Conservation (phyloP, 1,284 basidiomycete species). For the Heterobasidion occidentale region DNA sequence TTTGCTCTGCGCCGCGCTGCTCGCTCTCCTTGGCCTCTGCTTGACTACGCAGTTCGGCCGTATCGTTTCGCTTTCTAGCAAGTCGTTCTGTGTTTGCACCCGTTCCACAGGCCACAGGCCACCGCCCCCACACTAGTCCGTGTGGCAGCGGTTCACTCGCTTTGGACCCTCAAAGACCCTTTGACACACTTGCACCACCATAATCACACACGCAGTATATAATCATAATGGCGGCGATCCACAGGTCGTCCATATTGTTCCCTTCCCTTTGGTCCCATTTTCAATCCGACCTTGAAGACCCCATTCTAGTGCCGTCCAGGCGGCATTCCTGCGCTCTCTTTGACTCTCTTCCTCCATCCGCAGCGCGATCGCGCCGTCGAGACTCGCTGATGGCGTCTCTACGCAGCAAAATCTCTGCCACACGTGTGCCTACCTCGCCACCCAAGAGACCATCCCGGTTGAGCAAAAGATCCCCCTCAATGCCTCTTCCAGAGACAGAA, state of each 20-base stretch:
- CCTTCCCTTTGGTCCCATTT: neutral
- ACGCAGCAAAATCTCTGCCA: neutral
- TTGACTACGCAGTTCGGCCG: too few relatives aligned
- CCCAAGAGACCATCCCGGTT: neutral
- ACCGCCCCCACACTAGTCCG: too few relatives aligned
- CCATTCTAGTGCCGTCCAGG: neutral
- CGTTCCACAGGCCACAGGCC: too few relatives aligned
- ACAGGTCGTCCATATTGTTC: neutral
- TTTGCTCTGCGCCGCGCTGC: too few relatives aligned
- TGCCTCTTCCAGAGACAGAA: neutral
- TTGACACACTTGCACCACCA: neutral
- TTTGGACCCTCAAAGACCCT: neutral
- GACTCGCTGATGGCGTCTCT: neutral
- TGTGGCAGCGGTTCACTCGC: too few relatives aligned
- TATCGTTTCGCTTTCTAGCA: too few relatives aligned
- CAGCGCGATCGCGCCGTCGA: neutral
- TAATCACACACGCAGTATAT: neutral
- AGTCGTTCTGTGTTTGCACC: too few relatives aligned
- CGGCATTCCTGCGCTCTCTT: neutral
- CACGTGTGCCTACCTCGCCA: neutral
- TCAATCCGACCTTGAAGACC: neutral
- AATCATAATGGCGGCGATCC: neutral
- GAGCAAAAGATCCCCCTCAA: neutral
- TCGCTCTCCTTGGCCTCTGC: too few relatives aligned
- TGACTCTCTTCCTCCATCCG: neutral